Percentiles rank a stretch among this genome's conserved stretches.
phyloP scores from a whole-genome alignment of 73 alveolate genomes.

The Loxodes magnus region DNA sequence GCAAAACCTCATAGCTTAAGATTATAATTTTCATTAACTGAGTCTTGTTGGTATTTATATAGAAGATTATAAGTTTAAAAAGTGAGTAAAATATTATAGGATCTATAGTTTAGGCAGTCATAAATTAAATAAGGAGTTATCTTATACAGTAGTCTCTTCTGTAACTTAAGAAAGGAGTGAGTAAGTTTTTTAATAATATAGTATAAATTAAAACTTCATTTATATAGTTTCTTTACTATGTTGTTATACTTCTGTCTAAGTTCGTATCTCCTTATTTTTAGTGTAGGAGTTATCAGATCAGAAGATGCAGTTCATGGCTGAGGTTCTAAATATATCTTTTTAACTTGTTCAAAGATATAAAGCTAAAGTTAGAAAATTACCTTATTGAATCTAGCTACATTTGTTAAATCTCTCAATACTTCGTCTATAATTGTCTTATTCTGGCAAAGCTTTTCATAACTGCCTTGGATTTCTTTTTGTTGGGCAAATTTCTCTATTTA shows the following conservation, averaged over 20 bases:
- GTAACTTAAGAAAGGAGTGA: too few relatives aligned
- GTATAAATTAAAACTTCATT: too few relatives aligned
- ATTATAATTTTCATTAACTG: too few relatives aligned
- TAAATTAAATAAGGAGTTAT: too few relatives aligned
- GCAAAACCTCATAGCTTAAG: too few relatives aligned
- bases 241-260: conserved; percentile 48
- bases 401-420: conserved; percentile 22
- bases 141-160: too few relatives aligned
- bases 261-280: conserved; percentile 68
- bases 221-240: conserved; percentile 47
- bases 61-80: too few relatives aligned
- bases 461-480: conserved; percentile 4
- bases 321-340: conserved; percentile 53
- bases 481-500: conserved; percentile 39
- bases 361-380: conserved; percentile 43
- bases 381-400: conserved; percentile 41
- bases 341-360: conserved; percentile 64
- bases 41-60: too few relatives aligned
- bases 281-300: conserved; percentile 72
- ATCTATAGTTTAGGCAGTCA: too few relatives aligned
- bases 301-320: conserved; percentile 42
- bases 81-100: too few relatives aligned
- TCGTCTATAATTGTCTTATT: conserved; percentile 3
- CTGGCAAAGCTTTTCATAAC: conserved; percentile 26
- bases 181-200: too few relatives aligned